A percentile compares a stretch with the other conserved stretches of the same genome.
These are phyloP conservation scores for Thalia dealbata DNA, from an alignment of 176 grass and related monocot genomes.

Conservation along the genomic window DNA sequence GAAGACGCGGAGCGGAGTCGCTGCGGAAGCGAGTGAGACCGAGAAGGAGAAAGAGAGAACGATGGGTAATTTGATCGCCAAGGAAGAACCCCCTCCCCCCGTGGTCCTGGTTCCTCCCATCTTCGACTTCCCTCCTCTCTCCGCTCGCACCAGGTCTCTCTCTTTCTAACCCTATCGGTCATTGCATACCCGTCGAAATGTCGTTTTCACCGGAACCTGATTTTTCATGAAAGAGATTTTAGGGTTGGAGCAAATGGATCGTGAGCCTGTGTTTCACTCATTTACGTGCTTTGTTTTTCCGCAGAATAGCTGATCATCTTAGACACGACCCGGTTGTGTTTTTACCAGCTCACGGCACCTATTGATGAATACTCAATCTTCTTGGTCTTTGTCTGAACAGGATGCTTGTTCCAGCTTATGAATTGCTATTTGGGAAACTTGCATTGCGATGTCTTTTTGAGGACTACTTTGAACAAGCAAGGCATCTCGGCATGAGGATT, in stretches of 20 bases:
- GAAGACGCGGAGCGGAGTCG: no score
- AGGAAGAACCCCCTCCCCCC: constrained; percentile 60
- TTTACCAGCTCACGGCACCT: neutral
- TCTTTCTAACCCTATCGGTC: neutral
- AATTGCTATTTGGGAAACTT: constrained; percentile 83
- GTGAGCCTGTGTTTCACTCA: neutral
- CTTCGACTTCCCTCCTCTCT: constrained; percentile 92
- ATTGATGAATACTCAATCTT: neutral
- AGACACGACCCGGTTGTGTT: neutral
- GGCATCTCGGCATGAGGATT: constrained; percentile 43
- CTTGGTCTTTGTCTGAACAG: constrained; percentile 24
- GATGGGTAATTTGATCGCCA: constrained; percentile 18
- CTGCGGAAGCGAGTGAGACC: neutral
- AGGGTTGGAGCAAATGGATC: neutral
- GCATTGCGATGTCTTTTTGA: constrained; percentile 50
- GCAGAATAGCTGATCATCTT: neutral
- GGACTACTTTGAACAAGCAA: constrained; percentile 79
- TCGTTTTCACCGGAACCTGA: neutral
- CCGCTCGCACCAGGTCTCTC: constrained; percentile 81
- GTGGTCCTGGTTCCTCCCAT: constrained; percentile 91
- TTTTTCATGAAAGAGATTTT: neutral
- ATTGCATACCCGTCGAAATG: neutral
- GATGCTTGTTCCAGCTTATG: constrained; percentile 78
- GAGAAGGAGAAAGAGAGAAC: neutral
- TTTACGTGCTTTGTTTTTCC: neutral